A percentile compares a stretch with the other conserved stretches of the same genome.
Conservation (phyloP, 2,329 filamentous ascomycete species). For the Passalora sequoiae region DNA sequence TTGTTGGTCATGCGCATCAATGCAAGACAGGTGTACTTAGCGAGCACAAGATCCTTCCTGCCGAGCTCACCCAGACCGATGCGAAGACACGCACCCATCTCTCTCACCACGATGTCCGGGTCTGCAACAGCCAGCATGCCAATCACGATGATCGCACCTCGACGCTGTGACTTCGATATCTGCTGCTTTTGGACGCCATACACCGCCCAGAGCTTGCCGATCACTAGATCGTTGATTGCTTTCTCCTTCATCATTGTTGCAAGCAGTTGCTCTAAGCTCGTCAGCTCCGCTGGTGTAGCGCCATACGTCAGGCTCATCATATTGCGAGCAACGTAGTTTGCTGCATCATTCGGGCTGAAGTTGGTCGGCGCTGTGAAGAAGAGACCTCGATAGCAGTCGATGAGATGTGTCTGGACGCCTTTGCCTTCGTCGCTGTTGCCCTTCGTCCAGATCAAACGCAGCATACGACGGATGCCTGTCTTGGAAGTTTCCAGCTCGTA, state of each 20-base stretch:
- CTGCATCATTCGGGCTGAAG: constrained; percentile 81
- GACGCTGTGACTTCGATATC: constrained; percentile 83
- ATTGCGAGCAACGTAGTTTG: constrained; percentile 92
- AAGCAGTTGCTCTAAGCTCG: constrained; percentile 87
- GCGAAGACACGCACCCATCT: constrained; percentile 89
- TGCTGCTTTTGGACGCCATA: constrained; percentile 92
- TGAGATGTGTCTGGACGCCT: constrained; percentile 91
- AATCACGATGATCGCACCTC: constrained; percentile 90
- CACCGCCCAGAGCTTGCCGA: constrained; percentile 94
- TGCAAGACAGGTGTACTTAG: constrained; percentile 93
- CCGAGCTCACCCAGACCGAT: constrained; percentile 82
- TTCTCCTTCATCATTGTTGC: constrained; percentile 97
- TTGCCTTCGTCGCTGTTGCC: constrained; percentile 99
- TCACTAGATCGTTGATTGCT: constrained; percentile 76
- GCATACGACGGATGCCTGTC: constrained; percentile 86
- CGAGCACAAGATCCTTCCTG: constrained; percentile 75
- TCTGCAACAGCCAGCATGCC: constrained; percentile 94
- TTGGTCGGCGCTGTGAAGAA: constrained; percentile 93
- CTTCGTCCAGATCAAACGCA: constrained; percentile 97
- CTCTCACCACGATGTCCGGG: constrained; percentile 85
- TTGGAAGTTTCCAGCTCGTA: constrained; percentile 95
- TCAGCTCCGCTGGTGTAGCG: constrained; percentile 88
- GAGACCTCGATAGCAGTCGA: constrained; percentile 91
- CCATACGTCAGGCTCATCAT: constrained; percentile 99
- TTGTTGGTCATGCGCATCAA: constrained; percentile 83